phyloP scores from a whole-genome alignment of 257 asterid species.

The Echites panduratus region DNA sequence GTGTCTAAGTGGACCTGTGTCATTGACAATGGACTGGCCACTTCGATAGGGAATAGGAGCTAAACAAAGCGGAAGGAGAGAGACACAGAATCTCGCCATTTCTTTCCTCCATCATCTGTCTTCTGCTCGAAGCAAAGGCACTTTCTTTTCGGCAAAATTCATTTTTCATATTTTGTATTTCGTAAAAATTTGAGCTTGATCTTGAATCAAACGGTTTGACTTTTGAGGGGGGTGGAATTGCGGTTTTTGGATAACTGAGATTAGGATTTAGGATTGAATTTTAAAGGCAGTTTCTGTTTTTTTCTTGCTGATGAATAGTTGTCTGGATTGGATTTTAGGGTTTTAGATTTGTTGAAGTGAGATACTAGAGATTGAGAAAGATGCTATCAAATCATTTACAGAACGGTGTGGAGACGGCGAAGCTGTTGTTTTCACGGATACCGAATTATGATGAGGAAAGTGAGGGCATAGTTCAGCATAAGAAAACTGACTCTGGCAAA shows the following conservation, averaged over 20 bases:
- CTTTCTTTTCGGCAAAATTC: background rate
- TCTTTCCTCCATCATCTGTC: background rate
- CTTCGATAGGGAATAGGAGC: background rate
- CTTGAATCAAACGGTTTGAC: background rate
- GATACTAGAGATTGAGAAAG: background rate
- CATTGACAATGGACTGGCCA: background rate
- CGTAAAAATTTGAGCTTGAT: slow-evolving; percentile 10
- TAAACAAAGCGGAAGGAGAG: background rate
- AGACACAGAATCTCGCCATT: background rate
- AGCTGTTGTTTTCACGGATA: slow-evolving; percentile 81
- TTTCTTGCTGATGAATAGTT: background rate
- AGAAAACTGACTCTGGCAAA: slow-evolving; percentile 37
- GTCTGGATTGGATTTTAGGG: background rate
- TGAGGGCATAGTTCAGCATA: slow-evolving; percentile 24
- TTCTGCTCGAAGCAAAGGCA: background rate
- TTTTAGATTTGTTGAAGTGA: background rate
- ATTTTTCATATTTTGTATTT: background rate
- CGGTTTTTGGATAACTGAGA: background rate
- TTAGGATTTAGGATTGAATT: background rate
- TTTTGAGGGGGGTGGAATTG: background rate
- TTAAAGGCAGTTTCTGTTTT: too few relatives aligned
- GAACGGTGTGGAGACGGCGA: slow-evolving; percentile 84
- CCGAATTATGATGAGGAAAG: slow-evolving; percentile 65
- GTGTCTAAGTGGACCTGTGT: background rate
- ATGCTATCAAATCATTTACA: slow-evolving; percentile 80